Percentiles rank a stretch among this genome's conserved stretches.
phyloP scores from a whole-genome alignment of 441 rosid genomes.

The Gossypium davidsonii region DNA sequence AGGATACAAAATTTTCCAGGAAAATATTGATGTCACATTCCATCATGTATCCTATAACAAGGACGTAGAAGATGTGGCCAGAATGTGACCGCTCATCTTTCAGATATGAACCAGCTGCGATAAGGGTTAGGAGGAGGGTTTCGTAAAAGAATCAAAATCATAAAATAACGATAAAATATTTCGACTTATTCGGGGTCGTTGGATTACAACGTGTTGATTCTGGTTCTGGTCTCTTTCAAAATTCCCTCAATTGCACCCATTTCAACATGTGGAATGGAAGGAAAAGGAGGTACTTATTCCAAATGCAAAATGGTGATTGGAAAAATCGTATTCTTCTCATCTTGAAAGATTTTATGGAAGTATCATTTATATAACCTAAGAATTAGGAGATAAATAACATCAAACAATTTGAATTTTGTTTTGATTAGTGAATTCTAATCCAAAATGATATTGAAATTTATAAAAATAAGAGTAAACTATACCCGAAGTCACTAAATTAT shows the following conservation, averaged over 20 bases:
- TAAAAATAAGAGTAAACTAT: neutral
- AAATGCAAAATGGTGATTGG: neutral
- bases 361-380: neutral
- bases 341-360: neutral
- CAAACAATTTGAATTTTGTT: neutral
- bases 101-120: neutral
- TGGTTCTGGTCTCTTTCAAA: neutral
- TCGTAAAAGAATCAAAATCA: neutral
- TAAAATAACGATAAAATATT: neutral
- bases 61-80: neutral
- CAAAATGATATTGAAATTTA: neutral
- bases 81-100: neutral
- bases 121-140: neutral
- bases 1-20: neutral
- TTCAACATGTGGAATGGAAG: neutral
- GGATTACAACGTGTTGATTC: neutral
- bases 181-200: neutral
- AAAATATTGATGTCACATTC: neutral
- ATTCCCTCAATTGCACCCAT: neutral
- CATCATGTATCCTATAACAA: neutral
- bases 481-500: no score
- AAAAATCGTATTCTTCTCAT: neutral
- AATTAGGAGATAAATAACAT: neutral
- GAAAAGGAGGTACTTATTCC: neutral
- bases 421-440: neutral